Evolutionary conservation across 768 basidiomycete species (phyloP).

Genomic region (Tulasnella sp.): DNA sequence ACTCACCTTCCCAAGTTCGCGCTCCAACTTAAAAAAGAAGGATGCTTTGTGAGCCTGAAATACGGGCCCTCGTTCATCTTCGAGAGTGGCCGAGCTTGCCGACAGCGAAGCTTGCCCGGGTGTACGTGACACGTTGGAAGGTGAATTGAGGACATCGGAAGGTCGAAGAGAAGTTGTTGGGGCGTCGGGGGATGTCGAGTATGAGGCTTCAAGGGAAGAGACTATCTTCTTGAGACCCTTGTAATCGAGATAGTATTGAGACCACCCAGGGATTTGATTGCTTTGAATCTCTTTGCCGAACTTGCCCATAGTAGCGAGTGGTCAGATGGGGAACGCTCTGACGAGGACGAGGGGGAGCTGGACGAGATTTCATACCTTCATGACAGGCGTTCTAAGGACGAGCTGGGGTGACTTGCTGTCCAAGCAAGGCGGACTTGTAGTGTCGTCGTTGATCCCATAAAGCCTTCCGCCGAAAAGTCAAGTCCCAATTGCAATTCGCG

Average conservation of each 20-base stretch:
- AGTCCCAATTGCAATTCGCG: slow-evolving; percentile 1
- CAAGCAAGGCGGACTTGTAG: background rate
- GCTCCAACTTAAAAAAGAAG: slow-evolving; percentile 97
- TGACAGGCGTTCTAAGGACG: background rate
- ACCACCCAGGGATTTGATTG: slow-evolving; percentile 97
- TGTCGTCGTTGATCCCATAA: background rate
- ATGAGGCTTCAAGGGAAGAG: slow-evolving; percentile 54
- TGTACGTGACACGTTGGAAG: slow-evolving; percentile 23
- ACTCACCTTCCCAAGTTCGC: slow-evolving; percentile 89
- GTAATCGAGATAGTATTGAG: slow-evolving; percentile 91
- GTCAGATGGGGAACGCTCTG: background rate
- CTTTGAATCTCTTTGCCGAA: slow-evolving; percentile 97
- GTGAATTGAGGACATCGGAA: slow-evolving; percentile 15
- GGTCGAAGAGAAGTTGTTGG: slow-evolving; percentile 11
- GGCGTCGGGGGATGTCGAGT: slow-evolving; percentile 8
- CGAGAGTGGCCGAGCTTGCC: slow-evolving; percentile 46
- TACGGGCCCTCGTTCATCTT: slow-evolving; percentile 65
- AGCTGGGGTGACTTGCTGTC: background rate
- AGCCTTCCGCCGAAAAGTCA: background rate
- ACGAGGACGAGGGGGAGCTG: background rate
- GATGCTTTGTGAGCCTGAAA: slow-evolving; percentile 94
- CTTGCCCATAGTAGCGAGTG: slow-evolving; percentile 30
- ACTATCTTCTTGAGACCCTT: slow-evolving; percentile 98
- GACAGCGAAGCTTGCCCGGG: slow-evolving; percentile 37
- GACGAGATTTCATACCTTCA: background rate